Evolutionary conservation across 306 rosid species (phyloP).

Genomic region (Sophora flavescens): DNA sequence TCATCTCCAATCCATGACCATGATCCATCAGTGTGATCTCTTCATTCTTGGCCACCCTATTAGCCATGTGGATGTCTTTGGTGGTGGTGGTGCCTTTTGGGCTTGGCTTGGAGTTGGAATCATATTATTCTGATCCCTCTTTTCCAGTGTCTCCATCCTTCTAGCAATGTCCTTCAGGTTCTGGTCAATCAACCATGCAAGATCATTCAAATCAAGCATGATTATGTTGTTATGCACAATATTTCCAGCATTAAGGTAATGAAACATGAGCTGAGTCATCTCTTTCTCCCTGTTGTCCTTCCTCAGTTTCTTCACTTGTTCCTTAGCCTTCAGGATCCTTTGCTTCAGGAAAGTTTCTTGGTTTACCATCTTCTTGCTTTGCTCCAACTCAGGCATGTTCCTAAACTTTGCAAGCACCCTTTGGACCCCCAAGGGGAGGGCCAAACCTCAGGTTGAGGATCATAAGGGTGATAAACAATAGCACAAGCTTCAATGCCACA

Average conservation of each 20-base stretch:
- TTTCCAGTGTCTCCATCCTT: constrained; percentile 26
- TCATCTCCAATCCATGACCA: not conserved
- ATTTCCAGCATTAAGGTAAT: no score
- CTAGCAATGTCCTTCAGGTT: constrained; percentile 22
- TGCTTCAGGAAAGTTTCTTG: constrained; percentile 43
- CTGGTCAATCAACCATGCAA: constrained; percentile 40
- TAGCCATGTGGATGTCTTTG: not conserved
- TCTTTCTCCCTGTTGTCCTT: constrained; percentile 43
- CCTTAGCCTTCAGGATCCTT: constrained; percentile 32
- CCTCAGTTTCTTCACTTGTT: constrained; percentile 28
- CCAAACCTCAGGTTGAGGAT: constrained; percentile 49
- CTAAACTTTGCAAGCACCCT: constrained; percentile 33
- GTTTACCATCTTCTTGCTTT: constrained; percentile 50
- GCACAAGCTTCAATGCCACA: constrained; percentile 56
- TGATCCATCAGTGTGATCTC: not conserved
- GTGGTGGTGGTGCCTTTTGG: not conserved
- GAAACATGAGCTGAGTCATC: constrained; percentile 38
- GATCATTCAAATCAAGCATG: constrained; percentile 35
- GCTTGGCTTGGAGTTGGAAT: not conserved
- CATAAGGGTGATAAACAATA: constrained; percentile 41
- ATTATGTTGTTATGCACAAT: constrained; percentile 6
- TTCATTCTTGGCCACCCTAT: not conserved
- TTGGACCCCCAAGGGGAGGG: constrained; percentile 38
- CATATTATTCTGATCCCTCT: not conserved
- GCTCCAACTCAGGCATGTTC: constrained; percentile 33